Conservation (phyloP, 2,329 filamentous ascomycete species). For the Knoxdaviesia proteae region DNA sequence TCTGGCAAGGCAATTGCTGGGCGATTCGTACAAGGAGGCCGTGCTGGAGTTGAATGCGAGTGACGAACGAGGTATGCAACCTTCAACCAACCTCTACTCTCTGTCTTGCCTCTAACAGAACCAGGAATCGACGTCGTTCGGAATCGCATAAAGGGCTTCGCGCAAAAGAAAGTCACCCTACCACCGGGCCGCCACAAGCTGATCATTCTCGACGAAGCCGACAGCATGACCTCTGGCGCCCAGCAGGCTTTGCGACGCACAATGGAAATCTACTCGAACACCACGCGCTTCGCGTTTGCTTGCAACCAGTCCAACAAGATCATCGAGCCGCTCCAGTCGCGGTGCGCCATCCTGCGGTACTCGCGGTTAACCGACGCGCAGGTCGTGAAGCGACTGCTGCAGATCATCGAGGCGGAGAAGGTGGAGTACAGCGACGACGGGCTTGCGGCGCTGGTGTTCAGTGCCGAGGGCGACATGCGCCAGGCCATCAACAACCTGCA, state of each 20-base stretch:
- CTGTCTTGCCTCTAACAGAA: background rate
- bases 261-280: constrained; percentile 97
- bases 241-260: constrained; percentile 88
- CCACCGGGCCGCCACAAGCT: constrained; percentile 82
- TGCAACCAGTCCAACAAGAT: constrained; percentile 99
- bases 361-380: constrained; percentile 81
- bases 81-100: constrained; percentile 15
- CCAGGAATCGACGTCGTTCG: constrained; percentile 87
- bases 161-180: constrained; percentile 95
- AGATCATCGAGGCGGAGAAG: constrained; percentile 82
- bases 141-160: constrained; percentile 94
- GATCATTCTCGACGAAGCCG: constrained; percentile 92
- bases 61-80: constrained; percentile 56
- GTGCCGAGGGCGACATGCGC: constrained; percentile 93
- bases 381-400: constrained; percentile 72
- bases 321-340: constrained; percentile 93
- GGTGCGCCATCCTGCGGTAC: constrained; percentile 90
- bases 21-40: constrained; percentile 90
- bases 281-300: constrained; percentile 90
- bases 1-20: constrained; percentile 74
- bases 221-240: constrained; percentile 92
- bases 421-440: constrained; percentile 87
- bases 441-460: constrained; percentile 88
- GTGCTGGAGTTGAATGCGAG: constrained; percentile 92
- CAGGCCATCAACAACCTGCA: constrained; percentile 98